Base-by-base conservation (phyloP, 805 yeast species). In the Vanderwaltozyma yarrowii region DNA sequence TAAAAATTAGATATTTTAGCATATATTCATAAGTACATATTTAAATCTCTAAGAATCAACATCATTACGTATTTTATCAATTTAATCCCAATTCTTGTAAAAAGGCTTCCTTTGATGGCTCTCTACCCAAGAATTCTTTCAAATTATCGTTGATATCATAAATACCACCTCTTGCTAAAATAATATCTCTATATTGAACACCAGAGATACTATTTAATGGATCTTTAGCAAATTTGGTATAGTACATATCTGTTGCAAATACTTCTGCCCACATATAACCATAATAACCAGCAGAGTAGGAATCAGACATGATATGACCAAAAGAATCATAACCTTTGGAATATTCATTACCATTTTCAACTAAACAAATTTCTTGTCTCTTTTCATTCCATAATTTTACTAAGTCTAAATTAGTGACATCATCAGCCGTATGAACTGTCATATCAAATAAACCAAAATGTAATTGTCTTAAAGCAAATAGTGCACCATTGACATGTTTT, bases 261-360 rank as follows among this genome's bases (percentile, higher is more conserved):
- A 83, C 94, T 51, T 78, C 78, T 2, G 94, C 81, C 78, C 86
- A 85, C 63, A 84, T 61, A 58, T 85, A 85, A 2, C 94, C 94
- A 50, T 85, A 85, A 61, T 85, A 85, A 3, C 88, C 87, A 10
- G 88, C 77, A 38, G 83, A 89, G 58, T 85, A 85, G 14, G 94
- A 89, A 28, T 86, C 86, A 66, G 79, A 74, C 56, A 83, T 73
- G 39, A 73, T 70, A 54, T 85, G 95, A 2, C 84, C 85, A 56
- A 84, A 84, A 0, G 86, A 76, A 24, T 79, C 76, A 52, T 74
- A 82, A 3, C 92, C 92, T 42, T 69, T 73, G n/a, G 79, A 73
- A 16, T 59, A 49, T 19, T 61, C 62, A 25, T 71, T 75, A 29
- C 78, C 85, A 40, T 70, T 70, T 19, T 71, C 64, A 20, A 78